phyloP scores from a whole-genome alignment of 2,329 filamentous ascomycete genomes.

The Curvularia eragrostidis region DNA sequence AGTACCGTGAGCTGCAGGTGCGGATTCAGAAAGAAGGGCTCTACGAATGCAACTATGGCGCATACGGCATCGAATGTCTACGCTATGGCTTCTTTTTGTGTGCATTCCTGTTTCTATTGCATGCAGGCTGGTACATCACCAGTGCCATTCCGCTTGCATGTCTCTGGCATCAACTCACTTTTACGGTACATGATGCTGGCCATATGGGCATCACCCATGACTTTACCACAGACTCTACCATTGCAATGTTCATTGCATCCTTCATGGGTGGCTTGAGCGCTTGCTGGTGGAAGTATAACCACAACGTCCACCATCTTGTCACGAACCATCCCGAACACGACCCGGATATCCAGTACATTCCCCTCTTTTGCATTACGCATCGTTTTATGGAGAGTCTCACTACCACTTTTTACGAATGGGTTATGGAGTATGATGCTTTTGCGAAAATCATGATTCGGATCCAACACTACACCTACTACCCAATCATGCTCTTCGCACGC shows the following conservation, averaged over 20 bases:
- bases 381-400: constrained; percentile 69
- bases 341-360: constrained; percentile 83
- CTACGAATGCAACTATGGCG: constrained; percentile 82
- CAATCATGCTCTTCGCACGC: constrained; percentile 69
- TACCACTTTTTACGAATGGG: constrained; percentile 70
- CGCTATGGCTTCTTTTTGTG: constrained; percentile 75
- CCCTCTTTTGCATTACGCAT: constrained; percentile 71
- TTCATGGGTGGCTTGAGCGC: constrained; percentile 88
- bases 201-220: constrained; percentile 97
- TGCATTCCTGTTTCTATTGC: constrained; percentile 61
- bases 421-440: constrained; percentile 67
- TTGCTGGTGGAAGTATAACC: constrained; percentile 96
- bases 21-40: constrained; percentile 76
- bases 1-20: constrained; percentile 80
- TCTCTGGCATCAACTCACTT: constrained; percentile 94
- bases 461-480: constrained; percentile 73
- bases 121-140: constrained; percentile 55
- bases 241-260: constrained; percentile 90
- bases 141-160: constrained; percentile 79
- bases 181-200: constrained; percentile 91
- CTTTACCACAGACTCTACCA: constrained; percentile 80
- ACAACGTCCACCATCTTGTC: constrained; percentile 96
- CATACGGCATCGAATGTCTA: constrained; percentile 75
- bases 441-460: constrained; percentile 66
- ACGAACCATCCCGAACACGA: constrained; percentile 96